A percentile compares a stretch with the other conserved stretches of the same genome.
Evolutionary conservation across 2,329 filamentous ascomycete species (phyloP).

Genomic region (Nigrospora sphaerica): DNA sequence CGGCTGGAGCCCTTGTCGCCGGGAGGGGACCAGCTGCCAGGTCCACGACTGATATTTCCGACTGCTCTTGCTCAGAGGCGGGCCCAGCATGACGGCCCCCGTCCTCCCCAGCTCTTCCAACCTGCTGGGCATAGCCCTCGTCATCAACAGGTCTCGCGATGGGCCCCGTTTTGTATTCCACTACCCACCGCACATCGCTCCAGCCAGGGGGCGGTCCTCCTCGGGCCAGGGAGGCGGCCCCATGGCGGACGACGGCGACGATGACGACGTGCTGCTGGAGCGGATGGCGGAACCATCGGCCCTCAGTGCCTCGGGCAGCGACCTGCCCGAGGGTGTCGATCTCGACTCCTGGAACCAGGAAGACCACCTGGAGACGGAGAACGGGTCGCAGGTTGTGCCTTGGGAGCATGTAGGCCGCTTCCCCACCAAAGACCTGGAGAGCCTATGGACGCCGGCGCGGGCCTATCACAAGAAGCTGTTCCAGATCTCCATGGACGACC

Average conservation of each 20-base stretch:
- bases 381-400: slow-evolving; percentile 51
- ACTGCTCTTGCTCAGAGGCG: no score
- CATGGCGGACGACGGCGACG: slow-evolving; percentile 29
- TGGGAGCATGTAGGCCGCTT: slow-evolving; percentile 72
- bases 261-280: slow-evolving; percentile 45
- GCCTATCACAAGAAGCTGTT: slow-evolving; percentile 77
- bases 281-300: slow-evolving; percentile 29
- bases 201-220: slow-evolving; percentile 17
- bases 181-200: slow-evolving; percentile 59
- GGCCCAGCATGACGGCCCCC: slow-evolving; percentile 28
- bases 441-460: slow-evolving; percentile 67
- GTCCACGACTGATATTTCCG: no score
- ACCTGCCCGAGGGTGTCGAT: slow-evolving; percentile 27
- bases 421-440: slow-evolving; percentile 70
- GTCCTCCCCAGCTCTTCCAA: slow-evolving; percentile 45
- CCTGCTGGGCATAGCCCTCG: slow-evolving; percentile 64
- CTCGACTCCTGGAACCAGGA: slow-evolving; percentile 41
- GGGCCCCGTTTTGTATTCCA: slow-evolving; percentile 82
- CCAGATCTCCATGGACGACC: slow-evolving; percentile 72
- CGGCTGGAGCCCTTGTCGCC: no score
- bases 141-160: slow-evolving; percentile 67
- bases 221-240: neutral
- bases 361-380: slow-evolving; percentile 47
- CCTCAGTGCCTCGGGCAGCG: slow-evolving; percentile 15
- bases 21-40: no score